Percentiles rank a stretch among this genome's conserved stretches.
Evolutionary conservation across 1,284 basidiomycete genomes (phyloP).

Genomic region (Trichosporon inkin): DNA sequence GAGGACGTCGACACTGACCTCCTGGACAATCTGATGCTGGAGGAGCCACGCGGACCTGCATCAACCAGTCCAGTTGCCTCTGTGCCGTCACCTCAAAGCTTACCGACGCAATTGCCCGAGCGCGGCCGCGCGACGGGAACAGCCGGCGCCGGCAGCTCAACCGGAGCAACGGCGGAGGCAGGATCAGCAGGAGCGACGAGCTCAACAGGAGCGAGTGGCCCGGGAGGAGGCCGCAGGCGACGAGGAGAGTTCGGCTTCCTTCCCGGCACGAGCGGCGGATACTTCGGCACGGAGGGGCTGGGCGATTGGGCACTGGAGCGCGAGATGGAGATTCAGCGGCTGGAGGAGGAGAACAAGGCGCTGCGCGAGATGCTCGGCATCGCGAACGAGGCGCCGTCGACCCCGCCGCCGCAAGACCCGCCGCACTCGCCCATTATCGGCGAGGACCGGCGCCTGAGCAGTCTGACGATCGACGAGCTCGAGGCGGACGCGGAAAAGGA

Average conservation of each 20-base stretch:
- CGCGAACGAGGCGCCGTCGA: constrained; percentile 32
- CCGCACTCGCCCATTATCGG: constrained; percentile 10
- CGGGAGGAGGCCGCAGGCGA: constrained; percentile 11
- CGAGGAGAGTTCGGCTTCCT: constrained; percentile 33
- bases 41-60: neutral
- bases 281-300: constrained; percentile 47
- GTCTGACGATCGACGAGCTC: constrained; percentile 41
- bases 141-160: neutral
- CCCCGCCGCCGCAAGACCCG: constrained; percentile 18
- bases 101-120: constrained; percentile 3
- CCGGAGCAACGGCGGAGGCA: neutral
- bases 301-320: constrained; percentile 79
- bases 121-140: neutral
- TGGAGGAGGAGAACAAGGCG: constrained; percentile 74
- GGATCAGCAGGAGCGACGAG: neutral
- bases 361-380: constrained; percentile 70
- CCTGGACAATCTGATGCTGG: neutral
- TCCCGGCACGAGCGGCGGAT: constrained; percentile 43
- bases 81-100: neutral
- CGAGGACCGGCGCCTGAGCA: constrained; percentile 30
- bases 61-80: neutral
- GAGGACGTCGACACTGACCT: constrained; percentile 52
- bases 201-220: neutral
- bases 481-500: constrained; percentile 39
- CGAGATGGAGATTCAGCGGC: constrained; percentile 71